A percentile compares a stretch with the other conserved stretches of the same genome.
Evolutionary conservation across 169 alveolate genomes (phyloP).

Genomic region (Eimeria praecox): DNA sequence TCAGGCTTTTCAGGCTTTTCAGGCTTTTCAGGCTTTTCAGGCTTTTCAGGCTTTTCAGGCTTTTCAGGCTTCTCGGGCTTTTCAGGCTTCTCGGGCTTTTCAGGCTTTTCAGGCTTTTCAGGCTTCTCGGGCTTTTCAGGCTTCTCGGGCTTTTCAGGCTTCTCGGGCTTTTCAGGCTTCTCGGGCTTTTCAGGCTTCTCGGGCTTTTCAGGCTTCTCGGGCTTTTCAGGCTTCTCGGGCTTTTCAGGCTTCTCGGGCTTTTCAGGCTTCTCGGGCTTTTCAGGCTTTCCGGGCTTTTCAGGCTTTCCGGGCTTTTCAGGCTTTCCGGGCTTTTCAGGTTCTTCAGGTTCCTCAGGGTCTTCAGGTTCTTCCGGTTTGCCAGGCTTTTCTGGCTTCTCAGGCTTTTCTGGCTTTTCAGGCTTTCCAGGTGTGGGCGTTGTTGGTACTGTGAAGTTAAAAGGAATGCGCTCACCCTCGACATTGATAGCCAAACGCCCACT

Average conservation of each 20-base stretch:
- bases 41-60: constrained; percentile 39
- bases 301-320: background rate
- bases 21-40: constrained; percentile 24
- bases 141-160: constrained; percentile 9
- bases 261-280: background rate
- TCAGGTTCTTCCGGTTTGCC: background rate
- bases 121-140: constrained; percentile 40
- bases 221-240: background rate
- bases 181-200: background rate
- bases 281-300: background rate
- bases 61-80: constrained; percentile 45
- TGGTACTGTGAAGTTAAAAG: background rate
- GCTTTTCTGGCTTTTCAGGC: constrained; percentile 1
- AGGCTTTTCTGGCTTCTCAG: background rate
- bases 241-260: background rate
- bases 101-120: constrained; percentile 35
- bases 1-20: constrained; percentile 51
- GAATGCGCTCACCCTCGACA: constrained; percentile 10
- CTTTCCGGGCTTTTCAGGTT: background rate
- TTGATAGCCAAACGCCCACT: background rate
- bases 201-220: background rate
- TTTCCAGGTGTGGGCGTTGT: background rate
- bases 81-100: constrained; percentile 1
- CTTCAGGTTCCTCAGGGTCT: background rate
- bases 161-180: background rate